Conservation (phyloP, 352 stramenopile genomes). For the Phytophthora ohioensis region DNA sequence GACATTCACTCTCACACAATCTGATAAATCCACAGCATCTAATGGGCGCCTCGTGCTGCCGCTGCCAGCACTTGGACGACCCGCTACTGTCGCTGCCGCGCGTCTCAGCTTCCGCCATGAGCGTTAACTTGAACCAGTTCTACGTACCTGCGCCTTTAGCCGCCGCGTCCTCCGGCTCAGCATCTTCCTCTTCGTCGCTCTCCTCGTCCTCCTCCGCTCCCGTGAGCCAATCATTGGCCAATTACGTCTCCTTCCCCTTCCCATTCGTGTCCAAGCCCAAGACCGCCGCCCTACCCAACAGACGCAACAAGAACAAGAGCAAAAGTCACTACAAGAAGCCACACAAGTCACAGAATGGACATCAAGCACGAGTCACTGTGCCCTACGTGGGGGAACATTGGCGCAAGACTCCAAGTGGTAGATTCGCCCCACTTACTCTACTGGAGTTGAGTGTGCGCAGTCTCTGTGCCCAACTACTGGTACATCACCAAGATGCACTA, state of each 20-base stretch:
- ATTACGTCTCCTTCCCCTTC: slow-evolving; percentile 85
- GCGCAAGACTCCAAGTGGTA: slow-evolving; percentile 46
- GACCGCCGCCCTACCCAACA: background rate
- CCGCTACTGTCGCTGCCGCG: slow-evolving; percentile 52
- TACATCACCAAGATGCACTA: slow-evolving; percentile 33
- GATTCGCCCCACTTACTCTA: slow-evolving; percentile 60
- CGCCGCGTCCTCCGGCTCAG: background rate
- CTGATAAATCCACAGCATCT: slow-evolving; percentile 17
- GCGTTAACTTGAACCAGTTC: slow-evolving; percentile 40
- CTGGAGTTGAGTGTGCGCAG: slow-evolving; percentile 64
- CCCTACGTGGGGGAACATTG: slow-evolving; percentile 68
- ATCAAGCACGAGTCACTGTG: background rate
- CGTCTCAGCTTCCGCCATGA: slow-evolving; percentile 37
- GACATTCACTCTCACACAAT: slow-evolving; percentile 15
- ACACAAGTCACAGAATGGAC: slow-evolving; percentile 4
- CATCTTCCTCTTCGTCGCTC: slow-evolving; percentile 15
- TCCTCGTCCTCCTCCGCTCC: slow-evolving; percentile 21
- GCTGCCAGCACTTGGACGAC: slow-evolving; percentile 77
- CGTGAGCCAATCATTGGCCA: slow-evolving; percentile 62
- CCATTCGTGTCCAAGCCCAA: slow-evolving; percentile 64
- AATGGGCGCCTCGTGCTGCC: slow-evolving; percentile 83
- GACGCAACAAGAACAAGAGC: slow-evolving; percentile 23
- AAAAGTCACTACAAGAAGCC: slow-evolving; percentile 29
- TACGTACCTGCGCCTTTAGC: slow-evolving; percentile 27
- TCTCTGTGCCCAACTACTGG: slow-evolving; percentile 56